These are phyloP conservation scores for Nicotiana otophora DNA, from an alignment of 257 asterid species.

Conservation along the genomic window DNA sequence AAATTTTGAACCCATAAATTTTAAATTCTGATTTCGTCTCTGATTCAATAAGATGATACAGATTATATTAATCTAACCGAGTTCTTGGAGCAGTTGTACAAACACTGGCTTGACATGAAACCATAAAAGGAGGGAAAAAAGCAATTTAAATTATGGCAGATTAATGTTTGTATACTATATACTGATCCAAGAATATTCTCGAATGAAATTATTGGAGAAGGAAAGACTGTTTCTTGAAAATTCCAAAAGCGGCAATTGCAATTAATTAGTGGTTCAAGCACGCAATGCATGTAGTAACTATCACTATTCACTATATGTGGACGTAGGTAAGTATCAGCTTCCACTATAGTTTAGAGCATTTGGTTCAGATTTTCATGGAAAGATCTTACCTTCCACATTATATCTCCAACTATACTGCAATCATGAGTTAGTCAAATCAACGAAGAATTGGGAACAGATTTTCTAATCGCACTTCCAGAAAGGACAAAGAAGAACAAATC, in stretches of 20 bases:
- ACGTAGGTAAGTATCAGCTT: background rate
- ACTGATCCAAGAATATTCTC: background rate
- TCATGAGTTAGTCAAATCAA: background rate
- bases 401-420: background rate
- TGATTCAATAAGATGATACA: background rate
- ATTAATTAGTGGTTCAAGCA: background rate
- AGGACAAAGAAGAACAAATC: conserved; percentile 1
- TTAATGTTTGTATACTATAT: too few relatives aligned
- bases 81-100: background rate
- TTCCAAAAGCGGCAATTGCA: background rate
- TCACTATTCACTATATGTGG: conserved; percentile 3
- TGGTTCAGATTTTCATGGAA: background rate
- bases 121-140: background rate
- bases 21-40: too few relatives aligned
- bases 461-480: background rate
- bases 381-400: background rate
- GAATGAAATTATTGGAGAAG: background rate
- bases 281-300: background rate
- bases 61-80: background rate
- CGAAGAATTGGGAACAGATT: background rate
- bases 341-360: background rate
- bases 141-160: background rate
- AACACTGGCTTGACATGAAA: background rate
- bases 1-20: too few relatives aligned
- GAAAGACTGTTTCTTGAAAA: background rate